Base-by-base conservation (phyloP, 805 yeast species). In the Candida montana region DNA sequence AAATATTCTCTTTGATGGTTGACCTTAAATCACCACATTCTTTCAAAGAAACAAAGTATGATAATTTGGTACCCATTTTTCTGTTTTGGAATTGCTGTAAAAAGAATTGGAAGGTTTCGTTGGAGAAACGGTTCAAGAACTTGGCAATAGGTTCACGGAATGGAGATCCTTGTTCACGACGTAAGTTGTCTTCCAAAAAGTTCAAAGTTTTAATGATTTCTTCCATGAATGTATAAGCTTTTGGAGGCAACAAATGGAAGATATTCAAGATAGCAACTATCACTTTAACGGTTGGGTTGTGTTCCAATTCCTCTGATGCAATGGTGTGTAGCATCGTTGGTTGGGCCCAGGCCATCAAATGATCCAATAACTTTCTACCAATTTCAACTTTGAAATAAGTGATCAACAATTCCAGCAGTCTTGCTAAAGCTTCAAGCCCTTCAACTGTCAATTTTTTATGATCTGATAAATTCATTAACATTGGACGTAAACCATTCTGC, bases 381-480 rank as follows among this genome's bases (percentile, higher is more conserved):
- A 93, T 91, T 60, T 93, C 99, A 16, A 95, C 97, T 59, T 95
- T 84, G 71, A 93, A 93, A 55, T 93, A 91, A 4, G 95, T 87
- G 28, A 91, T 89, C 50, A 93, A 68, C 18, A 95, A 68, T 55
- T 91, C 96, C 32, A 93, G 69, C 26, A 93, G 69, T 33, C 95
- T 70, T 0, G 97, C 95, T 18, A 93, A 68, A 0, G 98, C 96
- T 55, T 91, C 96, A 16, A 93, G 68, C 2, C 97, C 96, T 2
- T 87, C 75, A 1, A 87, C 93, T 0, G 96, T 86, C 37, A 93
- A 67, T 43, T 91, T 83, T 61, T 88, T 88, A 61, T 89, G 95
- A 55, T 93, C 99, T 0, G 97, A 87, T 24, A 93, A 68, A 52
- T 91, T 91, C 90, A 91, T 86, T 47, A 93, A 65, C 84, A 93